Base-by-base conservation (phyloP, 768 basidiomycete species). In the Lactifluus rugatus region DNA sequence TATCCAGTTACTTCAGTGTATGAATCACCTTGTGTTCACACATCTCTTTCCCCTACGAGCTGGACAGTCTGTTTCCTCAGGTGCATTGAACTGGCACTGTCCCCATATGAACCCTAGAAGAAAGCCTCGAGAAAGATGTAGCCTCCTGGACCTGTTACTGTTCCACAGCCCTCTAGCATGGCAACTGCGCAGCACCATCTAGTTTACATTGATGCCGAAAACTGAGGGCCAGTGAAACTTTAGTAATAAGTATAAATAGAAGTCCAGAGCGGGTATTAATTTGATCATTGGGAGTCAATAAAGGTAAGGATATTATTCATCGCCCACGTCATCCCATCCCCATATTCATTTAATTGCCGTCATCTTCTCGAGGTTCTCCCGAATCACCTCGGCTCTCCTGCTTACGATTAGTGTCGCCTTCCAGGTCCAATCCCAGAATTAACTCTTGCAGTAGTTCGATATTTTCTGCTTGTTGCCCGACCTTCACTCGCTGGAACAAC, bases 401-500 rank as follows among this genome's bases (percentile, higher is more conserved):
- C 16, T 19, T 42, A 26, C 13, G 23, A 16, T 25, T 36, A 23
- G 48, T 26, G 45, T 66, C 62, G 17, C 62, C 60, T 14, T 23
- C 44, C 54, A 59, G 31, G 2, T 48, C 60, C 32, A 65, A 7
- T 23, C 50, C 52, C 17, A 36, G 39, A 32, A 57, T 52, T 48
- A 64, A 28, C 41, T 58, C 55, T 10, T 57, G 49, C 37, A 65
- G 14, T 13, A 36, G 17, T 37, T 37, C 56, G 3, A 52, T 42
- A 17, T 65, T 58, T 31, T 65, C 60, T 6, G 46, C 53, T 21
- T 61, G 17, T 54, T 70, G 37, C 53, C 65, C 64, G 3, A 52
- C 64, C 46, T 70, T 68, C 44, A 68, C 65, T 19, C 76, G 64
- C 19, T 73, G 69, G 61, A 74, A 79, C n/a, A 75, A 61, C 60